Evolutionary conservation across 78 protist genomes (phyloP), one percentile per base, ranked within the genome.

Genomic region (Dictyostelium purpureum): DNA sequence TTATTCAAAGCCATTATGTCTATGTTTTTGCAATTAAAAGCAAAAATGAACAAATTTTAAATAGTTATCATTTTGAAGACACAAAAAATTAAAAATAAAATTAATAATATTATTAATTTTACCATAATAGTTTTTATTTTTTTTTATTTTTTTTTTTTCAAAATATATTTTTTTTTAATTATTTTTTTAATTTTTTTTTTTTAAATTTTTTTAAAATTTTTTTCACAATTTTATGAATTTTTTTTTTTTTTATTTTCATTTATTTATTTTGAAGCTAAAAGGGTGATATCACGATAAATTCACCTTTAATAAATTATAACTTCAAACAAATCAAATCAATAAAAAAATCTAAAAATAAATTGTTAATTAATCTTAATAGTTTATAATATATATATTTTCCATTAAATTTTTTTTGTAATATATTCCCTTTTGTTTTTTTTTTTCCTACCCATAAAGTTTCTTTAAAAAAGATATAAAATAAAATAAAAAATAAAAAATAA

Each of bases 1-100:
- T 95, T 12, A 76, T 95, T 63, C 88, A 78, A 74, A 54, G 78
- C 35, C 90, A 85, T 69, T 94, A 88, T 79, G 93, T 81, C 43
- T 85, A 63, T 70, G 87, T 94, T 6, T 87, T 77, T 33, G 88
- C 93, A 35, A 75, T 51, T 0, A 77, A 94, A 59, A 78, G 88
- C 67, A 19, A 26, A 0, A 28, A 61, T 49, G 40, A 79, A 33
- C 14, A 75, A 14, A 67, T 43, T 7, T 63, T 69, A 11, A 31
- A 52, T 47, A 26, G 11, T 33, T 81, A 81, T 81, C 42, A 45
- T 37, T 81, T 81, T 49, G 79, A 81, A 67, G 38, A 38, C 11
- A 37, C 51, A 40, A 67, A 67, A 67, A 38, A 38, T 38, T 37
- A 67, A 37, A 19, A 19, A n/a, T 6, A 19, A 4, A 18, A 14